phyloP scores from a whole-genome alignment of 2,329 filamentous ascomycete species.

The Colletotrichum sp. region DNA sequence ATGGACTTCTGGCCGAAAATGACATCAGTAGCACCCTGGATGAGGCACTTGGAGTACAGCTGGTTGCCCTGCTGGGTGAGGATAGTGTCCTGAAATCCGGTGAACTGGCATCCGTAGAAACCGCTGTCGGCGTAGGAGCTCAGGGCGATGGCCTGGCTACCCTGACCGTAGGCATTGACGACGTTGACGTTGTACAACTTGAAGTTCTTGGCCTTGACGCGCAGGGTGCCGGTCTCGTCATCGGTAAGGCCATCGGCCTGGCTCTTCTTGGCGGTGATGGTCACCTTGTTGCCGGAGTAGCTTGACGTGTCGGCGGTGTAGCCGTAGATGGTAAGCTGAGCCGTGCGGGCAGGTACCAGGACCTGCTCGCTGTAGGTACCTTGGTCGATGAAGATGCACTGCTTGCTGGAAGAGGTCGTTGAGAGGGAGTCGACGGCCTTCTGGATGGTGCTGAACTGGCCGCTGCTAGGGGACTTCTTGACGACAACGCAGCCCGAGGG shows the following conservation, averaged over 20 bases:
- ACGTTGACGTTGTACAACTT: conserved; percentile 67
- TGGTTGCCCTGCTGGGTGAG: conserved; percentile 51
- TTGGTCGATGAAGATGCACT: conserved; percentile 71
- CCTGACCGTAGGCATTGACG: conserved; percentile 53
- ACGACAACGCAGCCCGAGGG: conserved; percentile 36
- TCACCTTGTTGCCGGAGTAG: conserved; percentile 64
- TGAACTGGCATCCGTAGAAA: conserved; percentile 51
- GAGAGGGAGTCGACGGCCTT: conserved; percentile 63
- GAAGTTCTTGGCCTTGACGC: conserved; percentile 54
- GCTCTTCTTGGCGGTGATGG: conserved; percentile 58
- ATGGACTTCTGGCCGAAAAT: conserved; percentile 50
- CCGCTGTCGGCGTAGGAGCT: conserved; percentile 48
- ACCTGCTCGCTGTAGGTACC: conserved; percentile 68
- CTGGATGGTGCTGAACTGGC: conserved; percentile 39
- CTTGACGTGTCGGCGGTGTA: conserved; percentile 57
- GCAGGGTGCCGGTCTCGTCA: conserved; percentile 56
- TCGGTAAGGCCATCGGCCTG: conserved; percentile 55
- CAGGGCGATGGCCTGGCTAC: conserved; percentile 50
- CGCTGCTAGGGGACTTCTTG: conserved; percentile 25
- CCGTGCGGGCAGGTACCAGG: conserved; percentile 52
- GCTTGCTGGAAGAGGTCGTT: conserved; percentile 50
- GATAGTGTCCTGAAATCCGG: conserved; percentile 56
- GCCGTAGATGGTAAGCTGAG: conserved; percentile 60
- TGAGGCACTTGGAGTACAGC: conserved; percentile 48
- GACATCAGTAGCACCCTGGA: conserved; percentile 55